A percentile compares a stretch with the other conserved stretches of the same genome.
These are phyloP conservation scores for rapeseed (Brassica napus) DNA, from an alignment of 345 rosid genomes.

Conservation along the genomic window Da-Ae NC_063450.1:42978501-42979000, in stretches of 20 bases:
- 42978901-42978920: conserved; percentile 79
- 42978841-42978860: not conserved
- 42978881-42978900: conserved; percentile 2
- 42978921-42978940: conserved; percentile 89
- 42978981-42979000: conserved; percentile 93
- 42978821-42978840: not conserved
- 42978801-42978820: conserved; percentile 72
- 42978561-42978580: conserved; percentile 31
- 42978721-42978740: conserved; percentile 71
- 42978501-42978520: conserved; percentile 33
- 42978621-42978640: conserved; percentile 81
- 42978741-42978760: conserved; percentile 76
- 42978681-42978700: conserved; percentile 27
- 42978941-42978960: conserved; percentile 94
- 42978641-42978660: conserved; percentile 84
- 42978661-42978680: conserved; percentile 49
- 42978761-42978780: conserved; percentile 66
- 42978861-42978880: conserved; percentile 6
- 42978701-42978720: conserved; percentile 31
- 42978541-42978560: conserved; percentile 35
- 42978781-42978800: conserved; percentile 90
- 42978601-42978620: conserved; percentile 60
- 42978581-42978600: conserved; percentile 33
- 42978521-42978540: conserved; percentile 31
- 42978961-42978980: conserved; percentile 99